Evolutionary conservation across 2,329 filamentous ascomycete genomes (phyloP).

Genomic region (Elsinoe fawcettii): DNA sequence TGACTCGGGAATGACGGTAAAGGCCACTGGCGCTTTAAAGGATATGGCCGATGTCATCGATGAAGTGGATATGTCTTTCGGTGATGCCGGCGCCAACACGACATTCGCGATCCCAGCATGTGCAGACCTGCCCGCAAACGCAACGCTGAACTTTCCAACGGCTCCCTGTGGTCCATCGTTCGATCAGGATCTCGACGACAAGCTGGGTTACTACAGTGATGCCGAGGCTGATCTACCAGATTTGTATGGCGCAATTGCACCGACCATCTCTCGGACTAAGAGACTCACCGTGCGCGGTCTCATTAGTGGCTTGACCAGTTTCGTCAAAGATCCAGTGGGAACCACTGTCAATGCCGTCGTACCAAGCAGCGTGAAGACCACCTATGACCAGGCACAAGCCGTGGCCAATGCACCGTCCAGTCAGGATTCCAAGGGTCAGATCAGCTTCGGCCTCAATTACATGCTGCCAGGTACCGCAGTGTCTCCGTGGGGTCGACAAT

Average conservation of each 20-base stretch:
- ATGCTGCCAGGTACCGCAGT: constrained; percentile 14
- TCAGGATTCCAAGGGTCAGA: background rate
- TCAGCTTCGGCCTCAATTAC: background rate
- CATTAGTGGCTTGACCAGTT: background rate
- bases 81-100: background rate
- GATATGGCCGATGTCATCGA: constrained; percentile 5
- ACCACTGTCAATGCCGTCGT: constrained; percentile 8
- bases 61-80: constrained; percentile 14
- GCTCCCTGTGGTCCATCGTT: constrained; percentile 16
- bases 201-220: constrained; percentile 17
- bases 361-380: background rate
- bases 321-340: background rate
- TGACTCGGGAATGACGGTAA: background rate
- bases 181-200: constrained; percentile 15
- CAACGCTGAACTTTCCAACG: constrained; percentile 8
- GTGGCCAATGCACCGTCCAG: constrained; percentile 9
- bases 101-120: constrained; percentile 7
- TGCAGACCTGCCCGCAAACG: constrained; percentile 5
- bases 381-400: background rate
- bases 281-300: background rate
- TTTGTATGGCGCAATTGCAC: constrained; percentile 11
- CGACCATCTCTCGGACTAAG: background rate
- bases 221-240: background rate
- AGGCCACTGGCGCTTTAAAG: constrained; percentile 11
- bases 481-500: constrained; percentile 15